Conservation (phyloP, 2,329 filamentous ascomycete species). For the Myriangium duriaei region DNA sequence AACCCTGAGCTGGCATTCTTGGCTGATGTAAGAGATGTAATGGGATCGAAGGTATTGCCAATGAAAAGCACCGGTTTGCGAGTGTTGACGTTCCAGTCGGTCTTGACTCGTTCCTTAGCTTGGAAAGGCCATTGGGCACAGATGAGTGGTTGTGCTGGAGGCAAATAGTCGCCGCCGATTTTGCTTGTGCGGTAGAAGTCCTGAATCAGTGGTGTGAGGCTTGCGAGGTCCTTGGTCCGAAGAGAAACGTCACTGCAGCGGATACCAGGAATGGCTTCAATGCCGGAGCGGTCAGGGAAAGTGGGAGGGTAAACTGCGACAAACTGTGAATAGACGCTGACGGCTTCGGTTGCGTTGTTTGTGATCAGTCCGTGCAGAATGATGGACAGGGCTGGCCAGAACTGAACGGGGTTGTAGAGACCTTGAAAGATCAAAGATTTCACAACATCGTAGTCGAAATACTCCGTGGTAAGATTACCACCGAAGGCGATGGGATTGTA, state of each 20-base stretch:
- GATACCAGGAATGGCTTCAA: conserved; percentile 1
- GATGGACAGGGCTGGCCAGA: neutral
- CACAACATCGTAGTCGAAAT: neutral
- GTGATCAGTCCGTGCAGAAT: neutral
- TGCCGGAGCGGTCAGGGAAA: neutral
- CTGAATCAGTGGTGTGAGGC: neutral
- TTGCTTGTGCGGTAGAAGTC: neutral
- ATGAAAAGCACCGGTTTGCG: conserved; percentile 20
- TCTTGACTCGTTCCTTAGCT: conserved; percentile 26
- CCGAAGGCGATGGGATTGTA: neutral
- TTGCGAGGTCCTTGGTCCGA: neutral
- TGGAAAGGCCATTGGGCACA: conserved; percentile 30
- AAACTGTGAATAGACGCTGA: neutral
- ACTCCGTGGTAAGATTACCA: neutral
- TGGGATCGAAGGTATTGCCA: conserved; percentile 22
- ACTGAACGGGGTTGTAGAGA: neutral
- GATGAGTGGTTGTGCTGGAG: neutral
- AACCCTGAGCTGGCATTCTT: conserved; percentile 1
- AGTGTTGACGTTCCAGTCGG: conserved; percentile 21
- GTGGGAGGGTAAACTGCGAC: neutral
- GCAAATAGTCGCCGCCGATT: neutral
- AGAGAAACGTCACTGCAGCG: neutral
- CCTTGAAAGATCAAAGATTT: neutral
- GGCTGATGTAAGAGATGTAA: conserved; percentile 17
- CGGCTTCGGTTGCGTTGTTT: neutral